phyloP scores from a whole-genome alignment of 257 asterid genomes.

The Solanum sitiens region DNA sequence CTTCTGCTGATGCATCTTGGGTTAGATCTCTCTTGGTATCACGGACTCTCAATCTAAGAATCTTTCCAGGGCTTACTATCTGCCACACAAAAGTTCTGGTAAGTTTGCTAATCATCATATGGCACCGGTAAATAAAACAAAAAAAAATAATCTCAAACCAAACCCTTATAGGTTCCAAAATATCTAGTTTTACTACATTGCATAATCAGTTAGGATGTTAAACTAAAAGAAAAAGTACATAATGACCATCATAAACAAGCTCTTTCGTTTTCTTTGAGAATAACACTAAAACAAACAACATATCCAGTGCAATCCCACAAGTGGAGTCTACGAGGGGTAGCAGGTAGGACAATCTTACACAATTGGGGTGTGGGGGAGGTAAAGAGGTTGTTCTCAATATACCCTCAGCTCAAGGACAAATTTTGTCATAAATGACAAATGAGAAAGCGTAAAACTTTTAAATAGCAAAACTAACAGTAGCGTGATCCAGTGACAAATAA shows the following conservation, averaged over 20 bases:
- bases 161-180: not conserved
- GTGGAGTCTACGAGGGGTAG: not conserved
- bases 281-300: not conserved
- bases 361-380: not conserved
- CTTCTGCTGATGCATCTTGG: constrained; percentile 58
- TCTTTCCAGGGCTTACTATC: constrained; percentile 68
- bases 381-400: not conserved
- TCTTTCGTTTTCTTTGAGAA: not conserved
- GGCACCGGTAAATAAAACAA: not conserved
- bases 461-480: not conserved
- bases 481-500: not conserved
- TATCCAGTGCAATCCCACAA: not conserved
- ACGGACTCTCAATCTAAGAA: constrained; percentile 74
- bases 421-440: not conserved
- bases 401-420: not conserved
- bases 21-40: constrained; percentile 54
- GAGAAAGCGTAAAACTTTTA: not conserved
- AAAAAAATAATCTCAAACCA: not conserved
- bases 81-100: constrained; percentile 16
- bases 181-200: not conserved
- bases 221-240: not conserved
- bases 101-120: not conserved
- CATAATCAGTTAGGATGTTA: not conserved
- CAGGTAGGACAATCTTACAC: not conserved
- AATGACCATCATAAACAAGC: not conserved